Base-by-base conservation (phyloP, 371 early-diverging fungal genomes). In the Umbelopsis sp. region DNA sequence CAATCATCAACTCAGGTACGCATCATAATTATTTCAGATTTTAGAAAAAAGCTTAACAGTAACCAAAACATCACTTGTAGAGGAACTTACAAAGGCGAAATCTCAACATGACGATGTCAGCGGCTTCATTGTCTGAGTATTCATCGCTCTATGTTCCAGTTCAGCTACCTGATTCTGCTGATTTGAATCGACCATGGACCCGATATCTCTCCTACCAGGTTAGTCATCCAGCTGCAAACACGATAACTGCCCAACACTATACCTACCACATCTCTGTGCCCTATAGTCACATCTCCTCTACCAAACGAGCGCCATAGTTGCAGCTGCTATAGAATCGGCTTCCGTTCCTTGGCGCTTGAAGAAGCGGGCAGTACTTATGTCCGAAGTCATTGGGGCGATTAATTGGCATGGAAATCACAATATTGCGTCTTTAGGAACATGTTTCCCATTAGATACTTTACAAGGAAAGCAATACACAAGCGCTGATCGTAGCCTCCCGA, bases 221-320 rank as follows among this genome's bases (percentile, higher is more conserved):
- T 72, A 37, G 72, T 71, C 1, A 63, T 64, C 77, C 32, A 63
- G 63, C 24, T 72, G 74, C 14, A 74, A 80, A 53, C 75, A 41
- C 41, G 12, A 1, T 12, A 41, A 10, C 2, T 41, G 41, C 41
- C 72, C 69, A 66, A 66, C 25, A 18, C 53, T 9, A 8, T 14
- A 12, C 64, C 22, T 46, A 24, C 20, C 9, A 65, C 62, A 41
- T 35, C 11, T 29, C 29, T 51, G 16, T 50, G 12, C 25, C 6
- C 64, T 74, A 53, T 71, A 89, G 78, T 71, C 83, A 8, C 69
- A 72, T 22, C 75, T 76, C 18, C 68, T 76, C 67, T 92, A 89
- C 68, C 90, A 91, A 65, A 89, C 90, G 41, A 90, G 88, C 53
- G 90, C 91, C 1, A 79, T 86, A 29, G 74, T 89, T 35, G 82